A percentile compares a stretch with the other conserved stretches of the same genome.
These are phyloP conservation scores for Rosa chinensis DNA, from an alignment of 306 rosid species.

Conservation along the genomic window DNA sequence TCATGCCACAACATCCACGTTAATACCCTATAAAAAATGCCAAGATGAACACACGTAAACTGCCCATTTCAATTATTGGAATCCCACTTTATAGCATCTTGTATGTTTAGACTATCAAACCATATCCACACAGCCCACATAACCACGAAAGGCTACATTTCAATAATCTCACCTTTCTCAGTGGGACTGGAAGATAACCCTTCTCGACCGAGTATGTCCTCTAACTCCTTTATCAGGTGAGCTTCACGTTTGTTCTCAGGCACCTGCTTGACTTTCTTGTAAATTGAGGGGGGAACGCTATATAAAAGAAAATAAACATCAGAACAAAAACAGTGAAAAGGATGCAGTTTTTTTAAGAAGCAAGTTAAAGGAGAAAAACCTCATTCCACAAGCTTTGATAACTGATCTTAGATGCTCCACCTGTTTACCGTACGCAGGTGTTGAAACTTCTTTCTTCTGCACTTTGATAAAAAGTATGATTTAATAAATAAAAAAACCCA, in stretches of 20 bases:
- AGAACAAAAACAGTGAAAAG: conserved; percentile 28
- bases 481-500: conserved; percentile 22
- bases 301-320: conserved; percentile 30
- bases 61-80: not conserved
- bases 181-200: conserved; percentile 82
- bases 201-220: conserved; percentile 80
- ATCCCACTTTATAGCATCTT: not conserved
- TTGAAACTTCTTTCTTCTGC: conserved; percentile 84
- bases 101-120: not conserved
- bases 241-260: conserved; percentile 83
- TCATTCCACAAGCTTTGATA: conserved; percentile 95
- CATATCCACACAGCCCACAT: conserved; percentile 23
- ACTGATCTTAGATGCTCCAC: conserved; percentile 90
- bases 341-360: conserved; percentile 22
- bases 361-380: conserved; percentile 47
- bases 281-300: conserved; percentile 81
- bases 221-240: conserved; percentile 75
- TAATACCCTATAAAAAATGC: not conserved
- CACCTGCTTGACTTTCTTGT: conserved; percentile 86
- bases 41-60: not conserved
- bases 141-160: conserved; percentile 16
- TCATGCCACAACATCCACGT: not conserved
- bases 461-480: conserved; percentile 22
- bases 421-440: conserved; percentile 72
- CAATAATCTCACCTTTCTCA: conserved; percentile 69